A percentile compares a stretch with the other conserved stretches of the same genome.
Conservation (phyloP, 768 basidiomycete species). For the Lyophyllum decastes region DNA sequence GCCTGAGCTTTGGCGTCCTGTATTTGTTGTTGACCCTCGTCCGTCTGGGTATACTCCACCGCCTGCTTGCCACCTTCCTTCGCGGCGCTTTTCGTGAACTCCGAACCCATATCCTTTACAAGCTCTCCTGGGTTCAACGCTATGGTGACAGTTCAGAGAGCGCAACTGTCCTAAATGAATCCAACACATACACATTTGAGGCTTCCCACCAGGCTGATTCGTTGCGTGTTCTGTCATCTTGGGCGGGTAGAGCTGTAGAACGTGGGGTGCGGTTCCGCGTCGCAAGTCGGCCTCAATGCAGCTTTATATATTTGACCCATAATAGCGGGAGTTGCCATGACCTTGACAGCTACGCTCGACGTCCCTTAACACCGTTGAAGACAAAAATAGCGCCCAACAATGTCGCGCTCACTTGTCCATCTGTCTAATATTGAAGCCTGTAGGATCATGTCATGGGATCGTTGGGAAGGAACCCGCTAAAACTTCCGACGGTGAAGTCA, state of each 20-base stretch:
- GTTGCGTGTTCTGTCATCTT: neutral
- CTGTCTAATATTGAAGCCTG: neutral
- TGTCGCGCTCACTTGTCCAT: neutral
- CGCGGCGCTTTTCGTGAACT: slow-evolving; percentile 19
- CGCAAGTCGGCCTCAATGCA: neutral
- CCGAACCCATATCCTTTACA: slow-evolving; percentile 18
- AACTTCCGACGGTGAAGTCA: neutral
- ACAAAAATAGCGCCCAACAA: neutral
- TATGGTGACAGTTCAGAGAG: neutral
- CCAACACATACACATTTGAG: slow-evolving; percentile 8
- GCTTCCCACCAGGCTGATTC: slow-evolving; percentile 8
- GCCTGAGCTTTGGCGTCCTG: slow-evolving; percentile 29
- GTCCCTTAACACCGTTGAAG: neutral
- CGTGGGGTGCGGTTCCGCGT: neutral
- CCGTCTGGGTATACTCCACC: slow-evolving; percentile 22
- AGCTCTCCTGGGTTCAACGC: neutral
- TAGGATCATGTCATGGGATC: neutral
- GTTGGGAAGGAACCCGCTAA: neutral
- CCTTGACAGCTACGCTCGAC: neutral
- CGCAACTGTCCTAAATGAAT: neutral
- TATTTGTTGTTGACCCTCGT: slow-evolving; percentile 21
- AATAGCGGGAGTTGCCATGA: neutral
- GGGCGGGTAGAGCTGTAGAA: neutral
- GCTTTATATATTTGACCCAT: neutral
- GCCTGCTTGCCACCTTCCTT: slow-evolving; percentile 18